phyloP scores from a whole-genome alignment of 768 basidiomycete species.

The Gymnopilus junonius region DNA sequence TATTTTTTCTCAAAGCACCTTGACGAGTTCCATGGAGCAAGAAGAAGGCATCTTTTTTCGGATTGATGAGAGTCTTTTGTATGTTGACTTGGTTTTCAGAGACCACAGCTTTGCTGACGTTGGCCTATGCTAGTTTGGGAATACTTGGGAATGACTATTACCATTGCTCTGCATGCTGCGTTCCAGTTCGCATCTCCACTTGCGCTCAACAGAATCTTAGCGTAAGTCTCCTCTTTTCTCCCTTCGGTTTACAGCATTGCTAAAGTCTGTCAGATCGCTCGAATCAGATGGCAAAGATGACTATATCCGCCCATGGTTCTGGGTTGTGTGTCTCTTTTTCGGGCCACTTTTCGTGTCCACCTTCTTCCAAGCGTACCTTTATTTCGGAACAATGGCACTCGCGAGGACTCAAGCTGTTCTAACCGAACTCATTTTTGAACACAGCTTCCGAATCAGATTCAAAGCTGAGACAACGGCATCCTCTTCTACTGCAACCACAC shows the following conservation, averaged over 20 bases:
- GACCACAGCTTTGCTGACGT: neutral
- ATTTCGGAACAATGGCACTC: constrained; percentile 47
- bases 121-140: constrained; percentile 24
- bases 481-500: neutral
- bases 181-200: constrained; percentile 43
- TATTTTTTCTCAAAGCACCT: constrained; percentile 31
- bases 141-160: constrained; percentile 32
- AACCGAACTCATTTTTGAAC: constrained; percentile 47
- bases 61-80: constrained; percentile 46
- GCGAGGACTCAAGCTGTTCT: constrained; percentile 45
- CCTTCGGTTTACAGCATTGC: neutral
- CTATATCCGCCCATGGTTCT: constrained; percentile 66
- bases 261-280: constrained; percentile 47
- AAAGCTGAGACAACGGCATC: constrained; percentile 42
- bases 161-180: constrained; percentile 31
- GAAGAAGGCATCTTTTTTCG: constrained; percentile 50
- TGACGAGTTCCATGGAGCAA: constrained; percentile 45
- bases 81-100: neutral
- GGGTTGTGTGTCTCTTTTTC: constrained; percentile 58
- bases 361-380: constrained; percentile 60
- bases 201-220: constrained; percentile 45
- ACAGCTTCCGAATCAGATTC: constrained; percentile 66
- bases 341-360: constrained; percentile 52
- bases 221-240: constrained; percentile 27
- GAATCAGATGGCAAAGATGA: constrained; percentile 54